Evolutionary conservation across 73 alveolate genomes (phyloP), one percentile per base, ranked within the genome.

Genomic region (Stentor roeselii): DNA sequence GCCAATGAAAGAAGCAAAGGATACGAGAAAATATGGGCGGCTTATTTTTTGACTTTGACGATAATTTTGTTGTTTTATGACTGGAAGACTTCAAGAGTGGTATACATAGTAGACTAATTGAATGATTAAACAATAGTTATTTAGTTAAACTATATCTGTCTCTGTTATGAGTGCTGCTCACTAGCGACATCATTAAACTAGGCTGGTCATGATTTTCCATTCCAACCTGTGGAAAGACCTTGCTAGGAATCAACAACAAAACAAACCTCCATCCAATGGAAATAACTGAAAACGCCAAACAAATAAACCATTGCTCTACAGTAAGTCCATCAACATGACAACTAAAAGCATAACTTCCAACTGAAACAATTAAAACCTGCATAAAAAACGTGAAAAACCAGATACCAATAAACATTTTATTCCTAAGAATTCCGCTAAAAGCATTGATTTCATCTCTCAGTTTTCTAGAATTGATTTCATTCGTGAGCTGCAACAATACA

Each of bases 361-460:
- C 75, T 85, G 92, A 88, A 6, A 95, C 89, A 61, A 90, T 60
- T n/a, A 86, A 11, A 14, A 91, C 84, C 89, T 95, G 92, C 11
- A 88, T 67, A 21, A 78, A 80, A 59, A 93, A 80, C 78, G 89
- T 93, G 3, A 82, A 39, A 21, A 83, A 35, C 82, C 95, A 90
- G 40, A 95, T 92, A 30, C 84, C 76, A 61, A 87, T 60, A 87
- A 95, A 95, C 84, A 91, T 61, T 31, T 34, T 14, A 50, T 92
- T 92, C 32, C 86, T 89, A 42, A 75, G 59, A 3, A 96, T 93
- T 36, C 97, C 93, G 75, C 86, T 86, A 60, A 94, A 94, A 35
- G 91, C 85, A 77, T 95, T 95, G 50, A 92, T 60, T 82, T 95
- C 97, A 84, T 96, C 99, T 78, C 90, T 86, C 42, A 95, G 94